A percentile compares a stretch with the other conserved stretches of the same genome.
phyloP scores from a whole-genome alignment of 495 filamentous ascomycete species.

The Penicillium lagena region DNA sequence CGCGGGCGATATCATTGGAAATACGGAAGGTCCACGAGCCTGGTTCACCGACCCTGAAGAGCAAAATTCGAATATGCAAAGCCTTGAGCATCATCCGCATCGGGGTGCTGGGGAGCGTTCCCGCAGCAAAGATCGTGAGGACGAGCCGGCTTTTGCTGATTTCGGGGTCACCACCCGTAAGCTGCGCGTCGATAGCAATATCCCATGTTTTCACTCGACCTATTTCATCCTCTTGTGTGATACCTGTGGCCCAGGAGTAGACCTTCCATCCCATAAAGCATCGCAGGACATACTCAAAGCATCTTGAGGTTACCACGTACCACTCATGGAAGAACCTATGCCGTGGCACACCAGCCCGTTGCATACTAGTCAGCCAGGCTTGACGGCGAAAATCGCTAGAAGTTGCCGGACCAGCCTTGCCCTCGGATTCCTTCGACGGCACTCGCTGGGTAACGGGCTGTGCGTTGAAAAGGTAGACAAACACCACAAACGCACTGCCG shows the following conservation, averaged over 20 bases:
- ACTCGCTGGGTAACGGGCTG: constrained; percentile 25
- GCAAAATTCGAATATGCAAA: constrained; percentile 78
- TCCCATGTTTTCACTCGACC: constrained; percentile 89
- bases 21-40: constrained; percentile 53
- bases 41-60: constrained; percentile 68
- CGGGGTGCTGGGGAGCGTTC: constrained; percentile 79
- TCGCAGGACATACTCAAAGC: constrained; percentile 70
- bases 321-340: constrained; percentile 82
- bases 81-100: constrained; percentile 86
- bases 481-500: constrained; percentile 59
- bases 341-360: constrained; percentile 88
- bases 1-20: constrained; percentile 58
- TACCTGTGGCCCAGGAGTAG: constrained; percentile 72
- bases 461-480: constrained; percentile 62
- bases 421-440: constrained; percentile 10
- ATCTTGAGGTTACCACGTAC: constrained; percentile 72
- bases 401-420: constrained; percentile 58
- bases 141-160: constrained; percentile 83
- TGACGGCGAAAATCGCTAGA: constrained; percentile 79
- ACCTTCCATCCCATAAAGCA: constrained; percentile 68
- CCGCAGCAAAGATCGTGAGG: constrained; percentile 81
- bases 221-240: constrained; percentile 77
- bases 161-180: constrained; percentile 88
- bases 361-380: constrained; percentile 92
- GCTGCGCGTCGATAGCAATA: constrained; percentile 89